phyloP scores from a whole-genome alignment of 257 asterid species.

The Solanum chaucha region DNA sequence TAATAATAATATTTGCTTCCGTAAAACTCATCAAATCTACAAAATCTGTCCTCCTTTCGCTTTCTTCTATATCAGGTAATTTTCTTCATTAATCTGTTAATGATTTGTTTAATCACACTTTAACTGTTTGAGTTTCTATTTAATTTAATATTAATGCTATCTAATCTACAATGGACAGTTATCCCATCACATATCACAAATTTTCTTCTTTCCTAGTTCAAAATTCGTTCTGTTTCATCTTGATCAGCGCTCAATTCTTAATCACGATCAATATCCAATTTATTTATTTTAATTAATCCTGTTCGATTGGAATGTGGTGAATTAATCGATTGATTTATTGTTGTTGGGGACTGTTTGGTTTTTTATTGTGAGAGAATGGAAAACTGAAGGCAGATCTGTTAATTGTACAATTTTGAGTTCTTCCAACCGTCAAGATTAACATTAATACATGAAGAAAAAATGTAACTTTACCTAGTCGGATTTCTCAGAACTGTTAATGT shows the following conservation, averaged over 20 bases:
- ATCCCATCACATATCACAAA: background rate
- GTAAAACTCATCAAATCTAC: background rate
- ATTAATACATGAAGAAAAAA: background rate
- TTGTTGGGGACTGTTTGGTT: background rate
- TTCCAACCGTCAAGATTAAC: background rate
- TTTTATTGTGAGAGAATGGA: background rate
- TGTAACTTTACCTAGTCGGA: background rate
- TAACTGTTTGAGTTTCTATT: background rate
- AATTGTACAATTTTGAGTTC: background rate
- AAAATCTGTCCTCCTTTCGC: background rate
- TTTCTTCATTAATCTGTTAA: background rate
- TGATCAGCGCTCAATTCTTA: background rate
- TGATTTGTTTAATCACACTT: background rate
- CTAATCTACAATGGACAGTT: background rate
- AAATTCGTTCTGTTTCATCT: background rate
- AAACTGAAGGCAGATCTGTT: background rate
- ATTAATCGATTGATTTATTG: background rate
- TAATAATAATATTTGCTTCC: background rate
- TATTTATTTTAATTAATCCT: background rate
- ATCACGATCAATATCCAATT: background rate
- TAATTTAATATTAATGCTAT: background rate
- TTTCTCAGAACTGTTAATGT: background rate
- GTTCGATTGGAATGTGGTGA: background rate
- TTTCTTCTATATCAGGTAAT: background rate
- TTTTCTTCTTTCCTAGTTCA: background rate